A percentile compares a stretch with the other conserved stretches of the same genome.
These are phyloP conservation scores for Xylaria sp. DNA, from an alignment of 2,329 filamentous ascomycete genomes.

Conservation along the genomic window DNA sequence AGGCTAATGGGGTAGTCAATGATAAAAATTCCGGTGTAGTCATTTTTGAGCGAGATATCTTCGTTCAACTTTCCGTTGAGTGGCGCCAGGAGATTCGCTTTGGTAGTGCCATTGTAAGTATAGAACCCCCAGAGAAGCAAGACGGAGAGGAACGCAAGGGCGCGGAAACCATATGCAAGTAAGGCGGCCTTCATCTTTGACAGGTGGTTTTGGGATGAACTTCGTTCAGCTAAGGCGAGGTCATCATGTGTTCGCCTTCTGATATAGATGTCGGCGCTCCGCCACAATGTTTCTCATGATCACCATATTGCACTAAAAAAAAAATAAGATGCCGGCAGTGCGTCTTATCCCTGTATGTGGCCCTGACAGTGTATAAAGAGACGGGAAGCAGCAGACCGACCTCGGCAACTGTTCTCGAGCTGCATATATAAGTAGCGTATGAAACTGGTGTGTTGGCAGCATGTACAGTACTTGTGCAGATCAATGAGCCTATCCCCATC, in stretches of 20 bases:
- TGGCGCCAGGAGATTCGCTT: constrained; percentile 39
- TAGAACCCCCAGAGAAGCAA: constrained; percentile 41
- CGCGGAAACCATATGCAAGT: constrained; percentile 30
- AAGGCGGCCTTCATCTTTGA: constrained; percentile 30
- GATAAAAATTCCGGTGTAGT: constrained; percentile 42
- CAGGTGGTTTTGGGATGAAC: constrained; percentile 9
- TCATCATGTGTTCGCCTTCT: constrained; percentile 7
- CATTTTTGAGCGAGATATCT: constrained; percentile 38
- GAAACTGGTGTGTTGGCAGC: constrained; percentile 19
- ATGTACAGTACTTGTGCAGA: constrained; percentile 34
- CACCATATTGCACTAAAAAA: not conserved
- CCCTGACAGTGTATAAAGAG: constrained; percentile 21
- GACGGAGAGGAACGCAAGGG: constrained; percentile 37
- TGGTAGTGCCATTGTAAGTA: constrained; percentile 41
- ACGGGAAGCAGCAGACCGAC: no score
- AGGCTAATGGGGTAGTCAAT: constrained; percentile 43
- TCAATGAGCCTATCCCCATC: constrained; percentile 21
- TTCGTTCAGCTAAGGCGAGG: constrained; percentile 6
- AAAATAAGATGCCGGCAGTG: constrained; percentile 30
- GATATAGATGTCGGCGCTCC: constrained; percentile 22
- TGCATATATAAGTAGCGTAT: constrained; percentile 19
- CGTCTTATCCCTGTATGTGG: constrained; percentile 17
- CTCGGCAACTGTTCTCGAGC: constrained; percentile 17
- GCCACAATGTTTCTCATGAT: not conserved
- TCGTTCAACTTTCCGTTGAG: constrained; percentile 39